These are phyloP conservation scores for Rhizomucor miehei DNA, from an alignment of 371 early-diverging fungal genomes.

Conservation along the genomic window DNA sequence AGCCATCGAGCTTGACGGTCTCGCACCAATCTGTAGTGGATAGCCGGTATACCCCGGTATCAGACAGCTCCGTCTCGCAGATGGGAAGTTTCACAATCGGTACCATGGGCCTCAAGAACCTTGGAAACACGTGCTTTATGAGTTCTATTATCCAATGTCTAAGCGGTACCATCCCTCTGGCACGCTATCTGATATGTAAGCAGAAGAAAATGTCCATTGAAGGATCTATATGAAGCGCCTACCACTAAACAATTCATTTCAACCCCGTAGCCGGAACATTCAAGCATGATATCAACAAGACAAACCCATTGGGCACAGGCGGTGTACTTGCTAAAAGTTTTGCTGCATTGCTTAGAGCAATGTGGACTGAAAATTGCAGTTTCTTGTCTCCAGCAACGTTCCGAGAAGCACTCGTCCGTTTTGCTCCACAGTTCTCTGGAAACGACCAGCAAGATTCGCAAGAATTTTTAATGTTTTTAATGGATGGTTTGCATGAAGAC, in stretches of 20 bases:
- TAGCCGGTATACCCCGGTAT: slow-evolving; percentile 18
- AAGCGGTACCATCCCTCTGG: slow-evolving; percentile 80
- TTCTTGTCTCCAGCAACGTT: slow-evolving; percentile 60
- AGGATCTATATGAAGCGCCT: not conserved
- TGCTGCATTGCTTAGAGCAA: slow-evolving; percentile 59
- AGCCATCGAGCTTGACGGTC: slow-evolving; percentile 10
- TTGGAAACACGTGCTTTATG: slow-evolving; percentile 99
- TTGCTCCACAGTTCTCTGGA: slow-evolving; percentile 64
- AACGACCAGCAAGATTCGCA: slow-evolving; percentile 80
- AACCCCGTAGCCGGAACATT: slow-evolving; percentile 60
- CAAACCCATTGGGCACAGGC: slow-evolving; percentile 79
- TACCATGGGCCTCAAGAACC: slow-evolving; percentile 84
- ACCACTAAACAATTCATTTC: not conserved
- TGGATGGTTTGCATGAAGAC: slow-evolving; percentile 81
- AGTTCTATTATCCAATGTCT: slow-evolving; percentile 96
- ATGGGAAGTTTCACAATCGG: slow-evolving; percentile 54
- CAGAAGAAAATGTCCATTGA: not conserved
- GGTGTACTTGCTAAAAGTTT: slow-evolving; percentile 75
- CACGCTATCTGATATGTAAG: slow-evolving; percentile 73
- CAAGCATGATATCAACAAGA: slow-evolving; percentile 66
- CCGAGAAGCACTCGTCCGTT: slow-evolving; percentile 53
- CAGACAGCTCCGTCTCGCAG: slow-evolving; percentile 37
- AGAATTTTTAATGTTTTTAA: slow-evolving; percentile 69
- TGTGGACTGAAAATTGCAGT: slow-evolving; percentile 65
- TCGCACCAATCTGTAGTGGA: slow-evolving; percentile 6